Percentiles rank a stretch among this genome's conserved stretches.
Evolutionary conservation across 2,329 filamentous ascomycete species (phyloP).

Genomic region (Colletotrichum lindemuthianum): DNA sequence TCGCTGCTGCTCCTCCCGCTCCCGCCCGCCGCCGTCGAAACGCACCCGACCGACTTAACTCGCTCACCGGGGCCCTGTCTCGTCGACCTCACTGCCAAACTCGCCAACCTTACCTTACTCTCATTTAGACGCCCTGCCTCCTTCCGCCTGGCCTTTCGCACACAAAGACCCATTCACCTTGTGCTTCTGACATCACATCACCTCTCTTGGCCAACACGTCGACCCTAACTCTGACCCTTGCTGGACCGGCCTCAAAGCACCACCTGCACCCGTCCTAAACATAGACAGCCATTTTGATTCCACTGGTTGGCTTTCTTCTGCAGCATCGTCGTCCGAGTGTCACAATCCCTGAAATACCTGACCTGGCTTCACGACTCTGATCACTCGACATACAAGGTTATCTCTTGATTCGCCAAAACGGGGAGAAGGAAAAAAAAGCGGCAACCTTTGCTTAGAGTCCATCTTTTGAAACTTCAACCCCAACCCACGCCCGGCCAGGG

Average conservation of each 20-base stretch:
- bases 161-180: neutral
- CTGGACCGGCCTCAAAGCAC: neutral
- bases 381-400: too few relatives aligned
- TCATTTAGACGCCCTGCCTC: neutral
- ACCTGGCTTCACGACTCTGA: too few relatives aligned
- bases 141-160: neutral
- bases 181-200: neutral
- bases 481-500: slow-evolving; percentile 17
- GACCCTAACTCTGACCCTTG: neutral
- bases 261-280: neutral
- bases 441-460: neutral
- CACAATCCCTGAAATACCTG: too few relatives aligned
- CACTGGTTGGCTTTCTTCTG: neutral
- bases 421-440: too few relatives aligned
- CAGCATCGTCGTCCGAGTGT: neutral
- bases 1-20: slow-evolving; percentile 35
- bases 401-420: too few relatives aligned
- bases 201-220: neutral
- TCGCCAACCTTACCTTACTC: slow-evolving; percentile 5
- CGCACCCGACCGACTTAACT: slow-evolving; percentile 32
- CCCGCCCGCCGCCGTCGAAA: slow-evolving; percentile 34
- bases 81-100: slow-evolving; percentile 3
- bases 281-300: slow-evolving; percentile 1
- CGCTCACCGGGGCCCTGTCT: neutral
- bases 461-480: slow-evolving; percentile 16